phyloP scores from a whole-genome alignment of 2,329 filamentous ascomycete species.

The Pestalotiopsis sp. region DNA sequence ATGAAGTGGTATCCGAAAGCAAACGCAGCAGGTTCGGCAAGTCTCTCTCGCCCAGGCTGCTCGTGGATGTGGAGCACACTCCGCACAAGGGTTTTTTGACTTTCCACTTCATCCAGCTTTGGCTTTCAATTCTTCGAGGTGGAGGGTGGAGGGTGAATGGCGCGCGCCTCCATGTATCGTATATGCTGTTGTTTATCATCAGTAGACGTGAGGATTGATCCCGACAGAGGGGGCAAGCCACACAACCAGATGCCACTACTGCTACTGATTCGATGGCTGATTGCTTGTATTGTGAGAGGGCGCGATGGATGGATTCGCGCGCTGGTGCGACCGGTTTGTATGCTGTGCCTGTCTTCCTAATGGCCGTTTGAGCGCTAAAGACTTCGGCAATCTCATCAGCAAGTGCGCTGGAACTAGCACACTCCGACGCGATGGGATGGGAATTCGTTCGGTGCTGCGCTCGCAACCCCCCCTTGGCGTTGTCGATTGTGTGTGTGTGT shows the following conservation, averaged over 20 bases:
- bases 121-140: neutral
- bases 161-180: neutral
- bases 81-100: neutral
- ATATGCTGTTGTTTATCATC: neutral
- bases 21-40: neutral
- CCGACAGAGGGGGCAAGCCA: neutral
- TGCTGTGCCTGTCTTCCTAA: slow-evolving; percentile 1
- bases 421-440: neutral
- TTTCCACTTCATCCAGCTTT: neutral
- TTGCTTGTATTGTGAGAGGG: neutral
- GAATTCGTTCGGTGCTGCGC: slow-evolving; percentile 8
- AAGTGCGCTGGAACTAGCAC: neutral
- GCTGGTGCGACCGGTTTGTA: neutral
- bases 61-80: neutral
- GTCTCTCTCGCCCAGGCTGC: neutral
- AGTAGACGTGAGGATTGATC: neutral
- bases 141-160: neutral
- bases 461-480: slow-evolving; percentile 9
- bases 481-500: neutral
- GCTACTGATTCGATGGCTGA: neutral
- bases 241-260: neutral
- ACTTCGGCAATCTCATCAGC: slow-evolving; percentile 14
- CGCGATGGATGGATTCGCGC: neutral
- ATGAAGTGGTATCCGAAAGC: neutral
- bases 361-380: slow-evolving; percentile 9